A percentile compares a stretch with the other conserved stretches of the same genome.
These are phyloP conservation scores for Orbilia javanica DNA, from an alignment of 2,329 filamentous ascomycete species.

Conservation along the genomic window DNA sequence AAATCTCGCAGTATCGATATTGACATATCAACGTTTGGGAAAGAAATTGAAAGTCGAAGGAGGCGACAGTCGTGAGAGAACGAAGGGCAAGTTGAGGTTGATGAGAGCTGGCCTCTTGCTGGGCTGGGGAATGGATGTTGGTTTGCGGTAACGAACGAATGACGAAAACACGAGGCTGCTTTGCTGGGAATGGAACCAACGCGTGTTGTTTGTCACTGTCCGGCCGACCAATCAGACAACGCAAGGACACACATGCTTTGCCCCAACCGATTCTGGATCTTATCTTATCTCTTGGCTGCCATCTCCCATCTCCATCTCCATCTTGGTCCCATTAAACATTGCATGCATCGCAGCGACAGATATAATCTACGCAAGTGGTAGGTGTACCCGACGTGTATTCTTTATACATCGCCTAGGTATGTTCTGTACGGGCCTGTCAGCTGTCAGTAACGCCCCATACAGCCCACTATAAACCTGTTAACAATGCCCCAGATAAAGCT, in stretches of 20 bases:
- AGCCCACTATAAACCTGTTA: too few species aligned
- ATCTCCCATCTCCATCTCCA: too few species aligned
- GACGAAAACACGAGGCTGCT: conserved; percentile 56
- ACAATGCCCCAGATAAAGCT: too few species aligned
- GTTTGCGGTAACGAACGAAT: conserved; percentile 38
- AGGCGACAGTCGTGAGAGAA: background rate
- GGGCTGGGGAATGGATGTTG: conserved; percentile 9
- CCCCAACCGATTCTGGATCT: conserved; percentile 33
- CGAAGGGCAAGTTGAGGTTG: background rate
- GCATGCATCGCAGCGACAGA: too few species aligned
- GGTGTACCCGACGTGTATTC: too few species aligned
- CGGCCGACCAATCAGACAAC: conserved; percentile 32
- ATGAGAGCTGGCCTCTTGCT: conserved; percentile 33
- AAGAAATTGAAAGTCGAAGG: background rate
- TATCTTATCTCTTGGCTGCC: conserved; percentile 46
- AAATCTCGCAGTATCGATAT: conserved; percentile 18
- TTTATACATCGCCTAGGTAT: too few species aligned
- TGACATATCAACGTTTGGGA: conserved; percentile 44
- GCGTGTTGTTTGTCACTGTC: conserved; percentile 44
- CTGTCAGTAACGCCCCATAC: too few species aligned
- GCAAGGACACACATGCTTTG: background rate
- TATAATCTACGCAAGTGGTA: too few species aligned
- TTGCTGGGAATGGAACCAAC: conserved; percentile 20
- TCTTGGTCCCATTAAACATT: too few species aligned
- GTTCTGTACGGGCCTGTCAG: too few species aligned